These are phyloP conservation scores for Penicillium expansum DNA, from an alignment of 2,329 filamentous ascomycete genomes.

Conservation along the genomic window DNA sequence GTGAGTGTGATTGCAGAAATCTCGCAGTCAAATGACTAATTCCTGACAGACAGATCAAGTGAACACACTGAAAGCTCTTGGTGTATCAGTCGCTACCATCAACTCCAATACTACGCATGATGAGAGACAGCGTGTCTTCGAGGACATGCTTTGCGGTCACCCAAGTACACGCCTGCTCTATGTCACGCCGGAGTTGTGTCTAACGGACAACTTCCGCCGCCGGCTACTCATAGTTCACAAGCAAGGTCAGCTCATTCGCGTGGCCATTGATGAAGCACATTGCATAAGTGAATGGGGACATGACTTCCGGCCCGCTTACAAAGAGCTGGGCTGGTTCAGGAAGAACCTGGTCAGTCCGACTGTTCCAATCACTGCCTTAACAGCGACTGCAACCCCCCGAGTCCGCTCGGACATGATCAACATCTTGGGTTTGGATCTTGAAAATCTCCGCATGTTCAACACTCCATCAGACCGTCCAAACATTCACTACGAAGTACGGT, in stretches of 20 bases:
- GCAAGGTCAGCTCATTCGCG: constrained; percentile 79
- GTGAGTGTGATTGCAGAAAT: constrained; percentile 44
- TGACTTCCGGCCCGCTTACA: constrained; percentile 92
- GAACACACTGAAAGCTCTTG: constrained; percentile 68
- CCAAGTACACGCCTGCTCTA: constrained; percentile 81
- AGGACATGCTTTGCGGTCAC: constrained; percentile 83
- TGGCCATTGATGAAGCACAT: constrained; percentile 92
- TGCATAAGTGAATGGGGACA: constrained; percentile 99
- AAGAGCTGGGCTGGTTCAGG: constrained; percentile 76
- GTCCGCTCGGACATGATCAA: constrained; percentile 80
- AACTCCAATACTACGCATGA: constrained; percentile 73
- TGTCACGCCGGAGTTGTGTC: constrained; percentile 88
- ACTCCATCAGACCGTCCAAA: constrained; percentile 83
- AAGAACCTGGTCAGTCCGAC: constrained; percentile 67
- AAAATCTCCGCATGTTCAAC: constrained; percentile 68
- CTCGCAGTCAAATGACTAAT: background rate
- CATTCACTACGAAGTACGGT: constrained; percentile 86
- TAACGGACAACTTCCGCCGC: constrained; percentile 71
- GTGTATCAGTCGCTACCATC: constrained; percentile 77
- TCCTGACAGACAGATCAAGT: constrained; percentile 79
- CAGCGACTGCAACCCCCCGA: constrained; percentile 79
- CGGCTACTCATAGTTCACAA: constrained; percentile 69
- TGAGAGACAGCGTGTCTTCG: constrained; percentile 67
- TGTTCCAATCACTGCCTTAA: constrained; percentile 88
- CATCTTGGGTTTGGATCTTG: constrained; percentile 65